These are phyloP conservation scores for Penicillium vulpinum DNA, from an alignment of 2,329 filamentous ascomycete species.

Conservation along the genomic window DNA sequence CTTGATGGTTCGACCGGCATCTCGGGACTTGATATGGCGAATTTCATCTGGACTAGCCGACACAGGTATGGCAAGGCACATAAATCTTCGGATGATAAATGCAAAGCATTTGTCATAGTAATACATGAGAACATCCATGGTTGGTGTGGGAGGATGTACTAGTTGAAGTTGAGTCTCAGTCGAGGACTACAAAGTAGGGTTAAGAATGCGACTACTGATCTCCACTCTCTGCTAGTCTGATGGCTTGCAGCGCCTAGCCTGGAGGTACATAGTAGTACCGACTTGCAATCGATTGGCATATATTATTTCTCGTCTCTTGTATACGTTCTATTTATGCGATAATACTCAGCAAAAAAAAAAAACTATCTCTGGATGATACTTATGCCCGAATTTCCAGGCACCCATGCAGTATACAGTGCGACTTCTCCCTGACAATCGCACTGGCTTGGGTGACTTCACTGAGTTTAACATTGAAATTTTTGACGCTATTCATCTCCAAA, in stretches of 20 bases:
- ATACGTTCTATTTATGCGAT: neutral
- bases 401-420: neutral
- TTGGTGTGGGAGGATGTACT: neutral
- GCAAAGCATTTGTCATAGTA: conserved; percentile 22
- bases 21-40: conserved; percentile 33
- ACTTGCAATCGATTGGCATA: no score
- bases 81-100: conserved; percentile 18
- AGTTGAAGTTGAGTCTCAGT: neutral
- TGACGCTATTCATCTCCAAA: neutral
- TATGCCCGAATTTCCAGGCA: neutral
- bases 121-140: conserved; percentile 12
- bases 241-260: no score
- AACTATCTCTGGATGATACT: neutral
- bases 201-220: neutral
- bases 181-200: neutral
- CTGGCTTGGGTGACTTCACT: neutral
- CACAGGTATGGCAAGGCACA: neutral
- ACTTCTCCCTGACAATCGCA: neutral
- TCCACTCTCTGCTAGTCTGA: neutral
- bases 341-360: no score
- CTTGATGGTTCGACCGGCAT: conserved; percentile 32
- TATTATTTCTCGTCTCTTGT: neutral
- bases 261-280: neutral
- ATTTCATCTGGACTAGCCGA: conserved; percentile 26
- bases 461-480: neutral